Percentiles rank a stretch among this genome's conserved stretches.
These are phyloP conservation scores for Juglanconis sp. DNA, from an alignment of 2,329 filamentous ascomycete species.

Conservation along the genomic window DNA sequence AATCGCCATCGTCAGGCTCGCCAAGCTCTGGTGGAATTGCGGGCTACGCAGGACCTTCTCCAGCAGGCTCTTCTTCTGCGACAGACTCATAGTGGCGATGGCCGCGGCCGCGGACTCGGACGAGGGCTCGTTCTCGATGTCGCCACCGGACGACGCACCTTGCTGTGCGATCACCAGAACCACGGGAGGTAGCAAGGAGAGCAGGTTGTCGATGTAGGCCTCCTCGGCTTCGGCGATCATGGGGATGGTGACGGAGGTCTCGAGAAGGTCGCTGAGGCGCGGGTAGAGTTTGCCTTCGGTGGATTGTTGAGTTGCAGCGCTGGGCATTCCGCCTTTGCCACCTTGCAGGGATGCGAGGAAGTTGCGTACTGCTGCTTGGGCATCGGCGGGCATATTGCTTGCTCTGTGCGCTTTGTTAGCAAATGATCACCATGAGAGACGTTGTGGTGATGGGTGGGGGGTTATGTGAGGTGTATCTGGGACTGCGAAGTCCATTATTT, in stretches of 20 bases:
- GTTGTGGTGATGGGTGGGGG: conserved; percentile 20
- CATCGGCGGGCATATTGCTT: conserved; percentile 60
- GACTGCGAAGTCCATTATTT: conserved; percentile 15
- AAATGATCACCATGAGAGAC: background rate
- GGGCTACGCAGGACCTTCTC: conserved; percentile 82
- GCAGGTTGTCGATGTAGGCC: conserved; percentile 67
- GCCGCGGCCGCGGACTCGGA: conserved; percentile 68
- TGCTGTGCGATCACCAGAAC: conserved; percentile 75
- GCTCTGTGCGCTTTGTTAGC: conserved; percentile 46
- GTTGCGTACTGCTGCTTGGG: conserved; percentile 77
- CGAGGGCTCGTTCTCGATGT: conserved; percentile 61
- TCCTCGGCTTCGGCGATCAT: conserved; percentile 66
- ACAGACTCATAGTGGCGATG: conserved; percentile 66
- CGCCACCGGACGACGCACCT: conserved; percentile 44
- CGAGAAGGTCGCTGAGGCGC: conserved; percentile 80
- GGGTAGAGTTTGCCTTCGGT: conserved; percentile 68
- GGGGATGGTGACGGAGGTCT: conserved; percentile 72
- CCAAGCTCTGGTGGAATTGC: conserved; percentile 84
- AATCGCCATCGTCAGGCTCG: conserved; percentile 81
- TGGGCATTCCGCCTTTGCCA: conserved; percentile 37
- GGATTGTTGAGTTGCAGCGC: conserved; percentile 28
- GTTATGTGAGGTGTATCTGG: background rate
- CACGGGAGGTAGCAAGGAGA: conserved; percentile 74
- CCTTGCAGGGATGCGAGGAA: conserved; percentile 80
- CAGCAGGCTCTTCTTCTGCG: conserved; percentile 77